phyloP scores from a whole-genome alignment of 1,284 basidiomycete genomes.

The Coniophora puteana region DNA sequence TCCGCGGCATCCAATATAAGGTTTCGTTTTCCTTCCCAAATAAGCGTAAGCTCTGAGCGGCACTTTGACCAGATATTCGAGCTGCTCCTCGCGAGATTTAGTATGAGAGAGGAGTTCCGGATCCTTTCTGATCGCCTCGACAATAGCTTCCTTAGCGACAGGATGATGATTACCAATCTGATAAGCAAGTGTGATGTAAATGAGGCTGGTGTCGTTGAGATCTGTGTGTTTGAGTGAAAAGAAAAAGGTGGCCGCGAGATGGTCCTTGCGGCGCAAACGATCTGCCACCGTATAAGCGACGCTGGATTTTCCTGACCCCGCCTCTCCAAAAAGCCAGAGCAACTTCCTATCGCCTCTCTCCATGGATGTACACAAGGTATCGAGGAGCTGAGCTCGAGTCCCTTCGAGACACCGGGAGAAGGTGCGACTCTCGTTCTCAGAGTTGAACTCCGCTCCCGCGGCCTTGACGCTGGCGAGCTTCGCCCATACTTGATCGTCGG shows the following conservation, averaged over 20 bases:
- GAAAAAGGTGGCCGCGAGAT: constrained; percentile 18
- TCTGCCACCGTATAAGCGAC: constrained; percentile 19
- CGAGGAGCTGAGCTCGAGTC: constrained; percentile 18
- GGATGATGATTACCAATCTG: constrained; percentile 11
- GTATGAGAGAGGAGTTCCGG: constrained; percentile 13
- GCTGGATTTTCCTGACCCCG: constrained; percentile 18
- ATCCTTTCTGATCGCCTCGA: constrained; percentile 13
- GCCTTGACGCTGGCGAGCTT: too few relatives aligned
- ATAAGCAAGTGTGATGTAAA: constrained; percentile 13
- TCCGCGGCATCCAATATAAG: constrained; percentile 19
- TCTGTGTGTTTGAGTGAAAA: constrained; percentile 15
- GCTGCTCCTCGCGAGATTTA: constrained; percentile 21
- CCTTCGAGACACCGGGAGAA: constrained; percentile 20
- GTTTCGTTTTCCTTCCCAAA: constrained; percentile 2
- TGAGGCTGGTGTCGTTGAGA: constrained; percentile 8
- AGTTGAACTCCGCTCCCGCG: too few relatives aligned
- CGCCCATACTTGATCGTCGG: too few relatives aligned
- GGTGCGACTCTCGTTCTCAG: too few relatives aligned
- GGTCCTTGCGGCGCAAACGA: constrained; percentile 11
- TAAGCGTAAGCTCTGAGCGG: constrained; percentile 5
- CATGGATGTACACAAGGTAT: constrained; percentile 13
- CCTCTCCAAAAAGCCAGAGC: constrained; percentile 17
- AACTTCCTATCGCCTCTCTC: constrained; percentile 10
- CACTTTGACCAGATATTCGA: constrained; percentile 11
- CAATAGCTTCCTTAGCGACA: constrained; percentile 7